Evolutionary conservation across 305 asterid genomes (phyloP), one percentile per base, ranked within the genome.

Genomic region (Stenogyne calaminthoides): DNA sequence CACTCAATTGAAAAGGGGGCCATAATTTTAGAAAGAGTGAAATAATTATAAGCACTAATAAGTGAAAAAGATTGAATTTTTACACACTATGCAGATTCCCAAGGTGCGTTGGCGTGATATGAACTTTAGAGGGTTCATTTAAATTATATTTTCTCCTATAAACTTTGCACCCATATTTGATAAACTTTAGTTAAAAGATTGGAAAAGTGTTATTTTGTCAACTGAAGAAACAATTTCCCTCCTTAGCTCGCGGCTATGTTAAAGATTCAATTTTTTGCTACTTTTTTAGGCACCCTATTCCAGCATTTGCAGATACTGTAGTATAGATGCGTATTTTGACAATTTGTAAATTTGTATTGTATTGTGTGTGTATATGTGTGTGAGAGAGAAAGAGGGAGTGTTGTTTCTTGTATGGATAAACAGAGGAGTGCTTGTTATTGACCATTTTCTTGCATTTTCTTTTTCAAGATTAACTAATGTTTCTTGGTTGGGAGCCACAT

Each of bases 171-270:
- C 25, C 6, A 25, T 18, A 64, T 64, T 55, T 54, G 57, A 67
- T 67, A 58, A 20, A 20, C 69, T 49, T 69, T 68, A 71, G 81
- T 80, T 76, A 59, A 75, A 75, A 77, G 73, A 65, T 34, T 66
- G 57, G 75, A 66, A 65, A 76, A 68, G 84, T 83, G 80, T 71
- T 71, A 57, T 75, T 70, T 82, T 78, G 80, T 82, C 90, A 84
- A 84, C 84, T 54, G 47, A 76, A 75, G 81, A 39, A 82, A 79
- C 57, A 27, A 63, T 58, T 78, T 69, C 79, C 71, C 68, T 61
- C 73, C 74, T 76, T 29, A 73, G 73, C 83, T 73, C 73, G 69
- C 60, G 16, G 66, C 49, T 57, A 74, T 81, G 76, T 78, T 77
- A 77, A 39, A 68, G 73, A 36, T 64, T 80, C 64, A 72, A 29